Conservation (phyloP, 129 eudicot species). For the Scalesia atractyloides region DNA sequence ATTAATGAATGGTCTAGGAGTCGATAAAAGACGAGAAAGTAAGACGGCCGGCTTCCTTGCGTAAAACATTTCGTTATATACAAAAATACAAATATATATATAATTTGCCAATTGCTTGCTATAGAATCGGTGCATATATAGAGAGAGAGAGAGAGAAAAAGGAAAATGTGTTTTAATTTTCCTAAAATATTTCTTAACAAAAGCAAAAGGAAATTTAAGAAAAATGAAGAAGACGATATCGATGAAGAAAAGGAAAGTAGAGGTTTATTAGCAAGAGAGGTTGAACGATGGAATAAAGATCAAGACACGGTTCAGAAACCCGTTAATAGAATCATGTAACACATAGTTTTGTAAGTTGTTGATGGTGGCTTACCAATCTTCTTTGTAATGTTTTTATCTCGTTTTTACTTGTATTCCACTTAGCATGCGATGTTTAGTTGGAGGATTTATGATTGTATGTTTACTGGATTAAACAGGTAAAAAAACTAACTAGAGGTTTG, state of each 20-base stretch:
- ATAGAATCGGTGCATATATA: neutral
- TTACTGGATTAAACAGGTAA: too few relatives aligned
- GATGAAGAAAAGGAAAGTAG: constrained; percentile 20
- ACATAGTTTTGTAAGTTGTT: neutral
- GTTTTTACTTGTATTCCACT: neutral
- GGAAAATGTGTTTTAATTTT: constrained; percentile 25
- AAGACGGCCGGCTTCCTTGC: constrained; percentile 15
- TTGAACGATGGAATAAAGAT: constrained; percentile 36
- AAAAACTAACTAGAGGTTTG: too few relatives aligned
- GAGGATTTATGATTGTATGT: too few relatives aligned
- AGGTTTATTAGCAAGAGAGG: constrained; percentile 35
- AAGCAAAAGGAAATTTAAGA: neutral
- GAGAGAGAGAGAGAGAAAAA: neutral
- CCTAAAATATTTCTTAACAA: neutral
- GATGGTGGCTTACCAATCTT: neutral
- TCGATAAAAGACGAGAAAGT: neutral
- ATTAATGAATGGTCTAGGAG: neutral
- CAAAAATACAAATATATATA: neutral
- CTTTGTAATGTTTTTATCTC: neutral
- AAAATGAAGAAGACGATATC: neutral
- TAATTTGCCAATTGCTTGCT: neutral
- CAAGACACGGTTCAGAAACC: constrained; percentile 15
- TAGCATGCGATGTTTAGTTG: neutral
- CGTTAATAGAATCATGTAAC: neutral
- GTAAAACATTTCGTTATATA: constrained; percentile 8